Base-by-base conservation (phyloP, 345 rosid genomes). In the Moricandia arvensis region DNA sequence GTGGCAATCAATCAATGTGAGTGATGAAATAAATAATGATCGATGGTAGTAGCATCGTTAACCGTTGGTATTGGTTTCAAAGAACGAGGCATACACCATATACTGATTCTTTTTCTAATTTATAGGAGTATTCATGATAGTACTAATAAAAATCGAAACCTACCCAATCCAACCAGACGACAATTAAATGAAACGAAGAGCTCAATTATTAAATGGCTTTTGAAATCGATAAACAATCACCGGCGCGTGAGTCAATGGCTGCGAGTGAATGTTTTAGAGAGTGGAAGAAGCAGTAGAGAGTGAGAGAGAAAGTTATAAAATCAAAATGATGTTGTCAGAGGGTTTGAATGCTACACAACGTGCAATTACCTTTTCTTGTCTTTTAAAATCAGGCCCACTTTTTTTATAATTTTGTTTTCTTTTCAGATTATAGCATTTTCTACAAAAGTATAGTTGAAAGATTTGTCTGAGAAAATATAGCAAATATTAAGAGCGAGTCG, bases 361-460 rank as follows among this genome's bases (percentile, higher is more conserved):
- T 75, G 79, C 79, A 75, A 47, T 75, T 67, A 27, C 54, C 68
- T 67, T 75, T 75, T 67, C 12, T 33, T 75, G 79, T 75, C 79
- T 75, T n/a, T n/a, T 75, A 33, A 59, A 34, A 10, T 47, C 5
- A 67, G 79, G 4, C 31, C 79, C 79, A 67, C 37, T 61, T 45
- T 7, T 26, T 8, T 1, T 57, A 2, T 24, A 7, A 17, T 33
- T 58, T 26, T 58, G 24, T 31, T n/a, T 60, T 6, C 66, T 34
- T 59, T 47, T 59, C 68, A 43, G 37, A 75, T 15, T 47, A 67
- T 59, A 57, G 65, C 47, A 65, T 41, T 57, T 74, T 65, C 58
- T 45, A 66, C 66, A 31, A 58, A 59, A 24, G 61, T 59, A 7
- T 34, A 65, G 72, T 43, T 17, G 13, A 66, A 18, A 57, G 72